phyloP scores from a whole-genome alignment of 2,329 filamentous ascomycete species.

The Pleochaeta shiraiana region DNA sequence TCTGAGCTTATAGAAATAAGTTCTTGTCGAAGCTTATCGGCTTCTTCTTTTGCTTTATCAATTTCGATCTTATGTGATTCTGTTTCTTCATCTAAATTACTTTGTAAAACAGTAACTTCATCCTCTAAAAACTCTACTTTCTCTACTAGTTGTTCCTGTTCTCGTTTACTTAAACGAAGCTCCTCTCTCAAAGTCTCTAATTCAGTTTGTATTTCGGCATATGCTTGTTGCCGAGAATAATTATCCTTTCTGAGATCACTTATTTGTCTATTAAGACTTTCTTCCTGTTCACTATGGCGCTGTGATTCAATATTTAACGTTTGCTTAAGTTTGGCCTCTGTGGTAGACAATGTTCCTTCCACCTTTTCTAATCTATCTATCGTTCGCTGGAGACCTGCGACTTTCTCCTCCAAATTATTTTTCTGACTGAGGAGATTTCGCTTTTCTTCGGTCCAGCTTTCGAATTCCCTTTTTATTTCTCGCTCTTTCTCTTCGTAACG shows the following conservation, averaged over 20 bases:
- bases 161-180: conserved; percentile 42
- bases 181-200: conserved; percentile 45
- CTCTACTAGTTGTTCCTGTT: conserved; percentile 37
- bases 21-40: conserved; percentile 23
- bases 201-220: conserved; percentile 44
- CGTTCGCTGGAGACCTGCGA: conserved; percentile 42
- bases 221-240: conserved; percentile 37
- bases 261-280: conserved; percentile 47
- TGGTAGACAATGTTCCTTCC: conserved; percentile 43
- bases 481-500: conserved; percentile 49
- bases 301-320: conserved; percentile 48
- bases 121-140: conserved; percentile 50
- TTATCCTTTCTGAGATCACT: conserved; percentile 52
- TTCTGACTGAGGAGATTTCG: conserved; percentile 42
- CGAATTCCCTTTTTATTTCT: conserved; percentile 45
- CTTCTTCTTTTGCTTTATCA: conserved; percentile 22
- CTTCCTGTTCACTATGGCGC: conserved; percentile 50
- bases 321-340: conserved; percentile 44
- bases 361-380: conserved; percentile 47
- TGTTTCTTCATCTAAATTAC: conserved; percentile 31
- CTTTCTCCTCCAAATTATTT: conserved; percentile 44
- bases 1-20: conserved; percentile 20
- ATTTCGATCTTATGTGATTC: conserved; percentile 32
- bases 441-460: conserved; percentile 49
- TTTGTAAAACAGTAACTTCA: conserved; percentile 52